phyloP scores from a whole-genome alignment of 495 filamentous ascomycete species.

The Hypoxylon intermedium region DNA sequence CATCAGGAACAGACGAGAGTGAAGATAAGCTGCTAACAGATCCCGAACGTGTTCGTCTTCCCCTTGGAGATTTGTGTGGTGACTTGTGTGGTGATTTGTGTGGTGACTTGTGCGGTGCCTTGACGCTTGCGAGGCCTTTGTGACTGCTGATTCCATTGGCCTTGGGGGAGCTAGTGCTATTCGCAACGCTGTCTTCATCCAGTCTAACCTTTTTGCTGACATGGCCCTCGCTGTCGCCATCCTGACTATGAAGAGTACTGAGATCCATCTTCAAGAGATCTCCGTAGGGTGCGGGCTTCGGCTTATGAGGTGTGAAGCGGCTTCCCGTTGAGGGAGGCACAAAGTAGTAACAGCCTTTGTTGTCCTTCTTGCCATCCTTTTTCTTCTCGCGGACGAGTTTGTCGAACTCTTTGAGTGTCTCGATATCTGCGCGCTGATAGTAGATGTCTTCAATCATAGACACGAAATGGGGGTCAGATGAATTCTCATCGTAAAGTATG shows the following conservation, averaged over 20 bases:
- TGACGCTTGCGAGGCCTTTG: constrained; percentile 22
- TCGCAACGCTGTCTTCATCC: constrained; percentile 18
- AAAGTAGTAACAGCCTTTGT: constrained; percentile 59
- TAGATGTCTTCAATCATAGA: constrained; percentile 57
- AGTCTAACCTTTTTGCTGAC: constrained; percentile 48
- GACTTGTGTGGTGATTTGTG: constrained; percentile 26
- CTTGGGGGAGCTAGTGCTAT: constrained; percentile 8
- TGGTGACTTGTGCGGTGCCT: background rate
- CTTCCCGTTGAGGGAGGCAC: constrained; percentile 44
- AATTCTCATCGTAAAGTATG: constrained; percentile 59
- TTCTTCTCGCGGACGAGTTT: constrained; percentile 54
- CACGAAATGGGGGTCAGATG: constrained; percentile 49
- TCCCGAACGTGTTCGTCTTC: constrained; percentile 31
- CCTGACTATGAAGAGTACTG: constrained; percentile 16
- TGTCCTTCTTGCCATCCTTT: constrained; percentile 54
- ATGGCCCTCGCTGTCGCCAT: constrained; percentile 36
- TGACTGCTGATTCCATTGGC: constrained; percentile 16
- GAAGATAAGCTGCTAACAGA: constrained; percentile 51
- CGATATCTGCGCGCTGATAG: constrained; percentile 52
- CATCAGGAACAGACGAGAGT: constrained; percentile 50
- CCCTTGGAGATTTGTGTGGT: constrained; percentile 25
- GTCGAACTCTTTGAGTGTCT: constrained; percentile 52
- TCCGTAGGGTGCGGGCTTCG: constrained; percentile 51
- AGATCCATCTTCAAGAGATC: constrained; percentile 50
- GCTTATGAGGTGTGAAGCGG: constrained; percentile 44